Evolutionary conservation across 306 rosid species (phyloP).

Genomic region (Arachis stenosperma): DNA sequence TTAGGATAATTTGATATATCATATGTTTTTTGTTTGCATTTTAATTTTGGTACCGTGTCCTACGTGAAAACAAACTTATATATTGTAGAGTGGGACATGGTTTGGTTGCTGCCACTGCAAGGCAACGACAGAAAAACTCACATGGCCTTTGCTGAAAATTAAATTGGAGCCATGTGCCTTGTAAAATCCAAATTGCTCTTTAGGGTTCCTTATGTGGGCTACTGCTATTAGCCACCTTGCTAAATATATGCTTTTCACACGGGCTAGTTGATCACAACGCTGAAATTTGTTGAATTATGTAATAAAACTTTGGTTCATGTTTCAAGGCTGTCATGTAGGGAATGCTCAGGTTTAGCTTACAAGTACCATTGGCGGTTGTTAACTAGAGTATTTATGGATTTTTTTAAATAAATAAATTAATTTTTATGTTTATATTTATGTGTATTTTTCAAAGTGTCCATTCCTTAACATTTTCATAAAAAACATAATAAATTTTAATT

Average conservation of each 20-base stretch:
- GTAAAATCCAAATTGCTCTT: constrained; percentile 22
- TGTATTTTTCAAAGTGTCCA: too few species aligned
- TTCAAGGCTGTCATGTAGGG: background rate
- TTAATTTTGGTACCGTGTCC: constrained; percentile 27
- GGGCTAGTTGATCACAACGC: constrained; percentile 12
- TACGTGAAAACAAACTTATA: constrained; percentile 17
- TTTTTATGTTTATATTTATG: too few species aligned
- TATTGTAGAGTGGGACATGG: constrained; percentile 9
- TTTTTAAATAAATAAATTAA: too few species aligned
- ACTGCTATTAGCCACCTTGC: background rate
- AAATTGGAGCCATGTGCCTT: constrained; percentile 21
- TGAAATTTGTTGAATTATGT: background rate
- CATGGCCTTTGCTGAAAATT: constrained; percentile 29
- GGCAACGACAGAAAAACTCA: constrained; percentile 28
- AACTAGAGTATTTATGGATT: too few species aligned
- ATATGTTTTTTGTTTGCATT: constrained; percentile 28
- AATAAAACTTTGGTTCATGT: background rate
- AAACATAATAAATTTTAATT: too few species aligned
- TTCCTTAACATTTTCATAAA: too few species aligned
- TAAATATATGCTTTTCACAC: constrained; percentile 28
- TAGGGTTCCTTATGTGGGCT: constrained; percentile 5
- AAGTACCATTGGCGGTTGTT: background rate
- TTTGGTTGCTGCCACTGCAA: constrained; percentile 10
- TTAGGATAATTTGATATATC: constrained; percentile 32
- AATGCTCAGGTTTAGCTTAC: background rate